Conservation (phyloP, 2,329 filamentous ascomycete species). For the Calonectria pseudoreteaudii region DNA sequence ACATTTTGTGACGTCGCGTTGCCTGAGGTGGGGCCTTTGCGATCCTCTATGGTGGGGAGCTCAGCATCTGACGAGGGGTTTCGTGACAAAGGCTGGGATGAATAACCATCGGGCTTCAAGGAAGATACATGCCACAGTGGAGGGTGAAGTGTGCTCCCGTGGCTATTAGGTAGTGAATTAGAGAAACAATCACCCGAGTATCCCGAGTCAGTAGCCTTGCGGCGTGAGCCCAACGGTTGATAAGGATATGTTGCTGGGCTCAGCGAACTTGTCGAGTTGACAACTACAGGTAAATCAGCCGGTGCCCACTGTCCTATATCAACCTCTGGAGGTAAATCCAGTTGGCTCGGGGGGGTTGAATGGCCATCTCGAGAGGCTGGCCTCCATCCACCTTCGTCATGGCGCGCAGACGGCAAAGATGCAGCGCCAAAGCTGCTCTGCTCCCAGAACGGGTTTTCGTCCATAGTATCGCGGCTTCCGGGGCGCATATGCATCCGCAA, state of each 20-base stretch:
- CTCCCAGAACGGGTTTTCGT: conserved; percentile 34
- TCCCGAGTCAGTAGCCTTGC: conserved; percentile 24
- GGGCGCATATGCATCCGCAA: background rate
- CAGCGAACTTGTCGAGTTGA: conserved; percentile 31
- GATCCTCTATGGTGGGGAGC: background rate
- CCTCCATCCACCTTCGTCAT: conserved; percentile 28
- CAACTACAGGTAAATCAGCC: conserved; percentile 26
- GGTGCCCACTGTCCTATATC: conserved; percentile 31
- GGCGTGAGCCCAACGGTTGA: conserved; percentile 1
- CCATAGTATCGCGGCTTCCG: conserved; percentile 16
- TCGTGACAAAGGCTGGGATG: conserved; percentile 36
- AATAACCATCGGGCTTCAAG: conserved; percentile 28
- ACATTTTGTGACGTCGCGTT: conserved; percentile 7
- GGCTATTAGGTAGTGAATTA: conserved; percentile 30
- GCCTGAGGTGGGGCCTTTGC: conserved; percentile 6
- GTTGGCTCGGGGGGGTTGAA: conserved; percentile 16
- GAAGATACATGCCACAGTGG: conserved; percentile 23
- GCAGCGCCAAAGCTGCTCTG: conserved; percentile 20
- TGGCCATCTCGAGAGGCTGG: conserved; percentile 16
- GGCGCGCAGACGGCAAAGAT: conserved; percentile 24
- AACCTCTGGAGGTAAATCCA: conserved; percentile 28
- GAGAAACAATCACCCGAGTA: conserved; percentile 27
- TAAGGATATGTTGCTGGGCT: conserved; percentile 3
- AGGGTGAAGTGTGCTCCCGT: conserved; percentile 31
- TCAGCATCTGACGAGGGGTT: conserved; percentile 32